Base-by-base conservation (phyloP, 257 asterid species). In the Nicotiana attenuata region DNA sequence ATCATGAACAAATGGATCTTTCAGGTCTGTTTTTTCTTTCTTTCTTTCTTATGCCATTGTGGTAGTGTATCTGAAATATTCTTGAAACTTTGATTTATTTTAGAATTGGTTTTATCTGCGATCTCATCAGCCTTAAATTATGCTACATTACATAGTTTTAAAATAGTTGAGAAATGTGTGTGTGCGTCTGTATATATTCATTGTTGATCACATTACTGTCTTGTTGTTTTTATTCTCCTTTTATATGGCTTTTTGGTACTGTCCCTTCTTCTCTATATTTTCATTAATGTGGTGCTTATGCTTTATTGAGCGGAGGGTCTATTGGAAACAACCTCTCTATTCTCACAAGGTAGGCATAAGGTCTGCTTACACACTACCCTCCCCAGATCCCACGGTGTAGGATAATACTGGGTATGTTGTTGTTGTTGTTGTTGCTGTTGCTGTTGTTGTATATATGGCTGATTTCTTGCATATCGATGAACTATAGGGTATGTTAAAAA, bases 1-100 rank as follows among this genome's bases (percentile, higher is more conserved):
- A 88, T 88, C 81, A 88, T 86, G 88, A 88, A 88, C 78, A 88
- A 88, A 66, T 88, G 91, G 91, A 86, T 88, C 86, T 86, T 88
- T 80, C 88, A 88, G 88, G 89, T 84, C 5, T 16, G 6, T 1
- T 41, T 0, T 33, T 33, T 33, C 7, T 7, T 31, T 35, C 7
- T 7, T 31, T 35, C 8, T 67, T 65, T 31, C 41, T 16, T 29
- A 31, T 7, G 9, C n/a, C 17, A 33, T 66, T 33, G 3, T 66
- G 3, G 2, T 10, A 22, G 15, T 60, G 6, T 22, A 60, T 20
- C 15, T 61, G 29, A 5, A 10, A 33, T 33, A 33, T 33, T 22
- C 16, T 17, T 52, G 55, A 50, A 10, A 2, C 3, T 11, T 11
- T 10, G 3, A 0, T 10, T 50, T 10, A 3, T 55, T 16, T 14